Conservation (phyloP, 768 basidiomycete species). For the Rickenella mellea region DNA sequence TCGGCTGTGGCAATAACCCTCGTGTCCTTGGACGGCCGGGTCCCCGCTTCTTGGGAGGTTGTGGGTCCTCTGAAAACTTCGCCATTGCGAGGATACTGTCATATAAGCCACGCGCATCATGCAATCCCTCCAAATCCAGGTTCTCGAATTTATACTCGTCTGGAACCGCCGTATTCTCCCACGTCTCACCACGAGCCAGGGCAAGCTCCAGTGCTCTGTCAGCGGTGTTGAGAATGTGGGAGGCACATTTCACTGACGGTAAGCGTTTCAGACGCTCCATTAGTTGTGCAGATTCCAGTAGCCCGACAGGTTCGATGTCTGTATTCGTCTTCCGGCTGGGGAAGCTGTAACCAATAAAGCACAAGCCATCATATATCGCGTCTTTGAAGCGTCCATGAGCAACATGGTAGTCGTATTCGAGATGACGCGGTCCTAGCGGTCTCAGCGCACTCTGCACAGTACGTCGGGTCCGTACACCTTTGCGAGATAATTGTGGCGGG, state of each 20-base stretch:
- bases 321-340: too few relatives aligned
- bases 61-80: too few relatives aligned
- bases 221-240: neutral
- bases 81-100: too few relatives aligned
- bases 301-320: neutral
- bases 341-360: neutral
- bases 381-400: neutral
- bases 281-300: neutral
- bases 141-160: too few relatives aligned
- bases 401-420: conserved; percentile 1
- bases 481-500: too few relatives aligned
- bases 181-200: neutral
- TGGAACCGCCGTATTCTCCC: neutral
- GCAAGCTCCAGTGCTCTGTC: neutral
- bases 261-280: neutral
- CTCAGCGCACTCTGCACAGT: too few relatives aligned
- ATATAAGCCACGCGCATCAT: too few relatives aligned
- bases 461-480: too few relatives aligned
- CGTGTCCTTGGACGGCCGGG: too few relatives aligned
- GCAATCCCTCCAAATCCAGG: too few relatives aligned
- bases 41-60: too few relatives aligned
- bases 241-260: neutral
- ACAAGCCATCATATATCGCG: neutral
- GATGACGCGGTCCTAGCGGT: neutral
- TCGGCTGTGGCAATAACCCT: too few relatives aligned